phyloP scores from a whole-genome alignment of 1,284 basidiomycete species.

The Apiotrichum veenhuisii region DNA sequence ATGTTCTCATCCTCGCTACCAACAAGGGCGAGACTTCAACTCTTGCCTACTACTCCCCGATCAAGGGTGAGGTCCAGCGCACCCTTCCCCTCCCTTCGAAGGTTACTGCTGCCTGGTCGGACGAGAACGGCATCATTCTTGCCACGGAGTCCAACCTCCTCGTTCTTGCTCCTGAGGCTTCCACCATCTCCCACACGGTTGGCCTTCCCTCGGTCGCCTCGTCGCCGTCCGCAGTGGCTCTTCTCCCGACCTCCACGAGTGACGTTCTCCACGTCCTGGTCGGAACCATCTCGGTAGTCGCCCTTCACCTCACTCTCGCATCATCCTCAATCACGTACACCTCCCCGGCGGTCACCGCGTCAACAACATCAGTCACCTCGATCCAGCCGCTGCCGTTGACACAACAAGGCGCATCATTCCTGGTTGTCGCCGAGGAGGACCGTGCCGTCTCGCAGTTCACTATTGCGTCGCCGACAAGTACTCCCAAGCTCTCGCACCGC shows the following conservation, averaged over 20 bases:
- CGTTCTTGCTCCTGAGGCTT: conserved; percentile 32
- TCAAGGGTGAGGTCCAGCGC: conserved; percentile 30
- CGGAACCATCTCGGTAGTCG: conserved; percentile 30
- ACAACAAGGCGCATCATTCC: conserved; percentile 52
- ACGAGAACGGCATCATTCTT: conserved; percentile 32
- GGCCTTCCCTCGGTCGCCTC: conserved; percentile 26
- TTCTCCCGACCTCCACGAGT: conserved; percentile 35
- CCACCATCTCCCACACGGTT: conserved; percentile 34
- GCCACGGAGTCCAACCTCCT: conserved; percentile 33
- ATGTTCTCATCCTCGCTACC: conserved; percentile 40
- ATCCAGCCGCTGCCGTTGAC: conserved; percentile 36
- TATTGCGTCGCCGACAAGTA: conserved; percentile 57
- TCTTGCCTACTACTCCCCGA: conserved; percentile 32
- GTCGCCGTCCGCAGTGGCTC: conserved; percentile 31
- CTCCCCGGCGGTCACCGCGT: conserved; percentile 41
- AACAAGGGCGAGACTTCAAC: conserved; percentile 24
- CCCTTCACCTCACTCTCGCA: conserved; percentile 32
- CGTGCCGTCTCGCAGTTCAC: conserved; percentile 60
- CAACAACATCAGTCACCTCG: conserved; percentile 42
- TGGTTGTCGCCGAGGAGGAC: conserved; percentile 69
- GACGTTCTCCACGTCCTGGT: conserved; percentile 36
- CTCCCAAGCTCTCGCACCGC: conserved; percentile 53
- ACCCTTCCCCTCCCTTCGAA: conserved; percentile 28
- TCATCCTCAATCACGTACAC: conserved; percentile 31
- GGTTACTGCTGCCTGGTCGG: conserved; percentile 36